Evolutionary conservation across 164 flowering plant genomes (phyloP).

Genomic region (Vitis vinifera): ASM3070453v1 NC_081818.1:1318501-1319000

Average conservation of each 20-base stretch:
- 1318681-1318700: constrained; percentile 38
- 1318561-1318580: background rate
- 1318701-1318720: constrained; percentile 32
- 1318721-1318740: constrained; percentile 56
- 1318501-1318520: too few relatives aligned
- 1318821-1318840: constrained; percentile 58
- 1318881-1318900: background rate
- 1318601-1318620: constrained; percentile 26
- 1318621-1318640: constrained; percentile 33
- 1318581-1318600: constrained; percentile 13
- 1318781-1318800: constrained; percentile 30
- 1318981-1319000: constrained; percentile 8
- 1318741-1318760: constrained; percentile 93
- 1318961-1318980: constrained; percentile 6
- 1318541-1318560: too few relatives aligned
- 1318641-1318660: constrained; percentile 45
- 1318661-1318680: constrained; percentile 38
- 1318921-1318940: constrained; percentile 9
- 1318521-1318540: too few relatives aligned
- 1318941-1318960: constrained; percentile 9
- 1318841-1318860: constrained; percentile 6
- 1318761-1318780: constrained; percentile 41
- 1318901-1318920: background rate
- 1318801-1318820: constrained; percentile 31
- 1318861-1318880: constrained; percentile 7